Conservation (phyloP, 495 filamentous ascomycete species). For the Neurospora cerealis region DNA sequence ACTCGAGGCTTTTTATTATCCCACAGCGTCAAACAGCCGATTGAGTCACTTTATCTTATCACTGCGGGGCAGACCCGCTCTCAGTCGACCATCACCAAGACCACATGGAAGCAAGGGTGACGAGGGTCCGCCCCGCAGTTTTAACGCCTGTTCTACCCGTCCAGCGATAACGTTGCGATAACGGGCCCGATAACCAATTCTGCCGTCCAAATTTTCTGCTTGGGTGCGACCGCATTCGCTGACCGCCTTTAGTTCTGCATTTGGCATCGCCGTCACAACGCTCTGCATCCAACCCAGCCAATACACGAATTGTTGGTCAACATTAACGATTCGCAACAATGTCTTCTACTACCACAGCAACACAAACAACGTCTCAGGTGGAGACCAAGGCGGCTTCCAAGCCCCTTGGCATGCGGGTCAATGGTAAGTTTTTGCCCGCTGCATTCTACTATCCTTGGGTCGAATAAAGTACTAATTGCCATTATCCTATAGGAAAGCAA, state of each 20-base stretch:
- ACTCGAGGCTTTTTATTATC: neutral
- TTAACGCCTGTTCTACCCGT: neutral
- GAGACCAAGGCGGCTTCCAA: slow-evolving; percentile 12
- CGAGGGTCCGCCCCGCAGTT: neutral
- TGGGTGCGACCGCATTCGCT: neutral
- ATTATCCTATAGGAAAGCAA: slow-evolving; percentile 66
- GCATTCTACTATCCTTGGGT: neutral
- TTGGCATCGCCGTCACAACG: neutral
- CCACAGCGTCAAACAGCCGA: neutral
- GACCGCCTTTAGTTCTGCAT: slow-evolving; percentile 4
- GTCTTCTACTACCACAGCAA: slow-evolving; percentile 7
- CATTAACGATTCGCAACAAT: slow-evolving; percentile 5
- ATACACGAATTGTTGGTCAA: neutral
- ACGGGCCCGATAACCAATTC: slow-evolving; percentile 1
- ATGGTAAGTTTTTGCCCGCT: slow-evolving; percentile 37
- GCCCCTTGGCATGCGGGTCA: slow-evolving; percentile 50
- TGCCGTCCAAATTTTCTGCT: slow-evolving; percentile 7
- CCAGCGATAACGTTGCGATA: neutral
- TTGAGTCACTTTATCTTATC: neutral
- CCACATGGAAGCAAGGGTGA: neutral
- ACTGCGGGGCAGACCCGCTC: neutral
- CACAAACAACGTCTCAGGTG: slow-evolving; percentile 1
- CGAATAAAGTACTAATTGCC: slow-evolving; percentile 1
- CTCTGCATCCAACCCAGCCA: neutral
- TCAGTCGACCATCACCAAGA: neutral